Evolutionary conservation across 2,329 filamentous ascomycete species (phyloP).

Genomic region (Amphichorda felina): DNA sequence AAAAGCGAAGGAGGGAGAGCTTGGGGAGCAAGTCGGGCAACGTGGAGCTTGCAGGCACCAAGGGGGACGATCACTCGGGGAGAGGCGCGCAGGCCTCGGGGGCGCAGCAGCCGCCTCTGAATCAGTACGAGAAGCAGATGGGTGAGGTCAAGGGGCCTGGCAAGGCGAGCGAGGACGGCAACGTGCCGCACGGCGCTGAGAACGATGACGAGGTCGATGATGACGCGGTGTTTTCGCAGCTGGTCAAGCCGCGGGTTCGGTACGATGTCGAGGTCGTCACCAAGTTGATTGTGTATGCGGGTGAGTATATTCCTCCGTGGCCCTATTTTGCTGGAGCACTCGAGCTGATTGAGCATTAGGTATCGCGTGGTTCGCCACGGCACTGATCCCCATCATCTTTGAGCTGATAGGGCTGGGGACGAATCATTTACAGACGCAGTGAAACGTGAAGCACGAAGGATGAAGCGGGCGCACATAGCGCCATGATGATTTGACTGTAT

Average conservation of each 20-base stretch:
- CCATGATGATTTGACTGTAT: neutral
- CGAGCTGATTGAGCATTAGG: conserved; percentile 35
- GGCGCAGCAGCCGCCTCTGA: conserved; percentile 35
- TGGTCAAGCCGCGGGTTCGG: conserved; percentile 77
- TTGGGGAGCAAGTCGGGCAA: conserved; percentile 32
- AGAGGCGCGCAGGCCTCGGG: conserved; percentile 28
- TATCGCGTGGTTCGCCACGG: conserved; percentile 72
- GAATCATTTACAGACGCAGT: conserved; percentile 22
- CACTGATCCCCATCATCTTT: conserved; percentile 63
- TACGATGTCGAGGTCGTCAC: conserved; percentile 99
- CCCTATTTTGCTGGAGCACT: no score
- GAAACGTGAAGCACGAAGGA: no score
- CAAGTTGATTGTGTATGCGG: conserved; percentile 88
- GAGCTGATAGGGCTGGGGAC: conserved; percentile 43
- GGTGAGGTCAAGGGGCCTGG: conserved; percentile 26
- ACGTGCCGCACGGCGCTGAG: conserved; percentile 19
- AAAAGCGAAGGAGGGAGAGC: conserved; percentile 46
- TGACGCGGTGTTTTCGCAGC: conserved; percentile 69
- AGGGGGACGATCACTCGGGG: conserved; percentile 24
- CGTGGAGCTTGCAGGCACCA: conserved; percentile 25
- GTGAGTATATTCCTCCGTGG: conserved; percentile 33
- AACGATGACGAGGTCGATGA: conserved; percentile 47
- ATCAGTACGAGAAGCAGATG: conserved; percentile 64
- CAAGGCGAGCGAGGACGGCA: conserved; percentile 11
- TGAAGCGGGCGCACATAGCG: no score